A percentile compares a stretch with the other conserved stretches of the same genome.
Conservation (phyloP, 2,329 filamentous ascomycete genomes). For the Microdochium nivale region DNA sequence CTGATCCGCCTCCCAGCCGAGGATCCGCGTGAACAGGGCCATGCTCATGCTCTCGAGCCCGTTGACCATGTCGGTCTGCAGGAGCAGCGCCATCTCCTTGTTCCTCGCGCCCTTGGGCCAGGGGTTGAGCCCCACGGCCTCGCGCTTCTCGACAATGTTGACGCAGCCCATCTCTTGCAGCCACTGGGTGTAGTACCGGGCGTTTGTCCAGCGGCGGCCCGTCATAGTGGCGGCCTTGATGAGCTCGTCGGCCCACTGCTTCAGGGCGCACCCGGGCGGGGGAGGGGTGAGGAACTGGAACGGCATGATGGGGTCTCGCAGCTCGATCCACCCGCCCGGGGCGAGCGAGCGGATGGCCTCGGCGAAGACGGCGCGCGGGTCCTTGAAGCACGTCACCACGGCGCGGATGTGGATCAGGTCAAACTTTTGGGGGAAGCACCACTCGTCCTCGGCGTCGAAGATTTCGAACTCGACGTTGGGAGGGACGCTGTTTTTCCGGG, state of each 20-base stretch:
- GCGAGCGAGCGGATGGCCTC: slow-evolving; percentile 8
- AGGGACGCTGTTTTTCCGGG: slow-evolving; percentile 6
- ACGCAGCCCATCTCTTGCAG: slow-evolving; percentile 12
- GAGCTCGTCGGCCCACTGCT: slow-evolving; percentile 10
- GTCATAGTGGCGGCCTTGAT: slow-evolving; percentile 9
- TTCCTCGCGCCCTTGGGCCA: slow-evolving; percentile 12
- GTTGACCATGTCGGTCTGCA: slow-evolving; percentile 12
- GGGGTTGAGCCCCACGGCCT: slow-evolving; percentile 11
- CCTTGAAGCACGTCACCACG: slow-evolving; percentile 13
- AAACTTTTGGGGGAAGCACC: slow-evolving; percentile 11
- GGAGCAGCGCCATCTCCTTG: slow-evolving; percentile 12
- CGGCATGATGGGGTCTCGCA: slow-evolving; percentile 15
- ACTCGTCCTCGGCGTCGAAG: slow-evolving; percentile 17
- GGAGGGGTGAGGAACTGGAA: slow-evolving; percentile 14
- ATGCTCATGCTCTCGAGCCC: slow-evolving; percentile 14
- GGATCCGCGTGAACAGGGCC: slow-evolving; percentile 15
- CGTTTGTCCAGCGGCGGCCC: slow-evolving; percentile 13
- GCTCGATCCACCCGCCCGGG: slow-evolving; percentile 15
- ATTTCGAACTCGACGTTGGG: slow-evolving; percentile 17
- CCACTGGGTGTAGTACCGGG: slow-evolving; percentile 10
- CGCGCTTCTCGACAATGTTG: slow-evolving; percentile 9
- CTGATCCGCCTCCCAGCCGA: slow-evolving; percentile 10
- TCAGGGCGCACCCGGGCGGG: slow-evolving; percentile 11
- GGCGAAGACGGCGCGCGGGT: slow-evolving; percentile 11
- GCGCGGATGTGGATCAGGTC: slow-evolving; percentile 16